A percentile compares a stretch with the other conserved stretches of the same genome.
phyloP scores from a whole-genome alignment of 2,329 filamentous ascomycete species.

The Aspergillus texensis region DNA sequence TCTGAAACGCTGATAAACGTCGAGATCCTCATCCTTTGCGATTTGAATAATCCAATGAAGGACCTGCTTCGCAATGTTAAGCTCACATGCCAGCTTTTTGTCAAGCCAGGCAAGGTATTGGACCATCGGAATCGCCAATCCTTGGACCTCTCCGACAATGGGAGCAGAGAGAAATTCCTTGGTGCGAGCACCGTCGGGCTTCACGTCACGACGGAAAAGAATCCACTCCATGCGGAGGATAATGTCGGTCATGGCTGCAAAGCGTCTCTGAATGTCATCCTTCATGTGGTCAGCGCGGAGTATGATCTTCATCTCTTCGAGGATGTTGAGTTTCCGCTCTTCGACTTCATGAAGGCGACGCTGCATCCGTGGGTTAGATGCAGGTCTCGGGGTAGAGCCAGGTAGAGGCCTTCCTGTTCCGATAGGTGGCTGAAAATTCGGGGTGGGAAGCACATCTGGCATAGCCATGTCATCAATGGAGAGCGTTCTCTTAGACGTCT shows the following conservation, averaged over 20 bases:
- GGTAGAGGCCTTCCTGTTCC: neutral
- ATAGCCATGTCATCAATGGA: neutral
- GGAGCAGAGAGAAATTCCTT: slow-evolving; percentile 9
- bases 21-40: slow-evolving; percentile 4
- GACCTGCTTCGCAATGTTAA: neutral
- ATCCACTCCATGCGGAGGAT: slow-evolving; percentile 26
- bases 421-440: neutral
- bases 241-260: slow-evolving; percentile 25
- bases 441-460: neutral
- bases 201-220: slow-evolving; percentile 21
- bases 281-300: slow-evolving; percentile 19
- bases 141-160: slow-evolving; percentile 11
- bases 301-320: slow-evolving; percentile 22
- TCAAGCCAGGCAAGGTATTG: slow-evolving; percentile 20
- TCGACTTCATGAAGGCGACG: neutral
- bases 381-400: neutral
- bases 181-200: slow-evolving; percentile 1
- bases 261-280: slow-evolving; percentile 16
- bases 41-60: slow-evolving; percentile 15
- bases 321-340: slow-evolving; percentile 3
- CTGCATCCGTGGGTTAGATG: neutral
- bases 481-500: neutral
- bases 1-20: slow-evolving; percentile 18
- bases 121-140: slow-evolving; percentile 18
- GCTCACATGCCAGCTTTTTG: slow-evolving; percentile 11